Evolutionary conservation across 1,139 yeast species (phyloP), one percentile per base, ranked within the genome.

Genomic region (Kodamaea anthophila): DNA sequence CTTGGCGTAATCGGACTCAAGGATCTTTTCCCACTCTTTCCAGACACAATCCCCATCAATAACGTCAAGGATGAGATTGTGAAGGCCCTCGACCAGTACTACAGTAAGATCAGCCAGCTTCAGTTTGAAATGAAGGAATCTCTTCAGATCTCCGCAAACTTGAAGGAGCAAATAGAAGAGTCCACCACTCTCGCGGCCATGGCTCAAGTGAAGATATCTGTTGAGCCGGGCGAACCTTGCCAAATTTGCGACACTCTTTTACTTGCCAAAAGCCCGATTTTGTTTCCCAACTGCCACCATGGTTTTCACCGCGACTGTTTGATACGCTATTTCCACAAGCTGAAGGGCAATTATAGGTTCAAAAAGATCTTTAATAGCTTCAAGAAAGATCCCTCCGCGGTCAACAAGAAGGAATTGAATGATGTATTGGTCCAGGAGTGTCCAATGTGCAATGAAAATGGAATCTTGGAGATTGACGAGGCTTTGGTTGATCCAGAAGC

Each of bases 291-390:
- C 35, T 91, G 98, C 49, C 82, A 75, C 37, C 98, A 91, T 54
- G 77, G 85, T 5, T 83, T 84, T 59, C 98, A 93, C 51, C 79
- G 80, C 34, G 96, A 87, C 46, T 93, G 98, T 55, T 55, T 87
- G 15, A 71, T 83, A 4, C 71, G 75, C 34, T 60, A 60, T 21
- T 70, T 81, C 23, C 51, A 80, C 32, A 64, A 68, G 32, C 59
- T 55, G 55, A 77, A 82, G 8, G 76, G 79, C 21, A 86, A 86
- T 46, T 81, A 79, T 47, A 69, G 75, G 28, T 67, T 80, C 37
- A 78, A 79, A 45, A 77, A 75, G 47, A 63, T 74, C 23, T 70
- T 43, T 23, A 46, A 39, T 26, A 38, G 37, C 18, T 48, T 48
- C 32, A 49, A 42, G 28, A 39, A 35, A 19, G 36, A 35, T 19